phyloP scores from a whole-genome alignment of 768 basidiomycete species.

The Sporobolomyces pararoseus region DNA sequence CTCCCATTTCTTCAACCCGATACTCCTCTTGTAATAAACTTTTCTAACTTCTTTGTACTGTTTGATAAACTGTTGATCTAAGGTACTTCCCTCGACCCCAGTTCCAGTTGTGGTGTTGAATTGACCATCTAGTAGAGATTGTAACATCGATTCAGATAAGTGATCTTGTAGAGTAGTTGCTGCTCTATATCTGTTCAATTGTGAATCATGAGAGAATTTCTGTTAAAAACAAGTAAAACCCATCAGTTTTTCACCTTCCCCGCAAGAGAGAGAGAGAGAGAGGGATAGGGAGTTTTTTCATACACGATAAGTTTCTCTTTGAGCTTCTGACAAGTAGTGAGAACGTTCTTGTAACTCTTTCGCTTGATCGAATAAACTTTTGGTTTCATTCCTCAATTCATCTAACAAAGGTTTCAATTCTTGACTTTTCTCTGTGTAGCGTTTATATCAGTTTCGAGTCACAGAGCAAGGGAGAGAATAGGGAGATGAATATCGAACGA shows the following conservation, averaged over 20 bases:
- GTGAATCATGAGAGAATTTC: constrained; percentile 81
- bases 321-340: constrained; percentile 82
- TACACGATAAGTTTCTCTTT: constrained; percentile 66
- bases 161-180: constrained; percentile 88
- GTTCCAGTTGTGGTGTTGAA: not conserved
- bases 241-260: too few species aligned
- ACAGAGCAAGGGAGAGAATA: not conserved
- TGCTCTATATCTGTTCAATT: constrained; percentile 79
- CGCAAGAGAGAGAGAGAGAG: not conserved
- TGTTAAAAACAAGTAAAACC: constrained; percentile 47
- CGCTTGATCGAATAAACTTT: constrained; percentile 82
- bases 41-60: constrained; percentile 83
- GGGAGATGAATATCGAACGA: constrained; percentile 49
- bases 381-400: constrained; percentile 70
- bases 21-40: constrained; percentile 84
- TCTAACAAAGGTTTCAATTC: constrained; percentile 72
- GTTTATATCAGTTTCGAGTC: not conserved
- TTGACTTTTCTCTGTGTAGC: constrained; percentile 64
- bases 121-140: constrained; percentile 64
- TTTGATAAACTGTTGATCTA: constrained; percentile 70
- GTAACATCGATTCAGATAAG: constrained; percentile 74
- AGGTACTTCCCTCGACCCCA: not conserved
- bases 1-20: constrained; percentile 85
- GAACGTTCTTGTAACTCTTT: constrained; percentile 73
- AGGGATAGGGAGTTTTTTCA: constrained; percentile 51